Base-by-base conservation (phyloP, 768 basidiomycete species). In the Lactarius hengduanensis region DNA sequence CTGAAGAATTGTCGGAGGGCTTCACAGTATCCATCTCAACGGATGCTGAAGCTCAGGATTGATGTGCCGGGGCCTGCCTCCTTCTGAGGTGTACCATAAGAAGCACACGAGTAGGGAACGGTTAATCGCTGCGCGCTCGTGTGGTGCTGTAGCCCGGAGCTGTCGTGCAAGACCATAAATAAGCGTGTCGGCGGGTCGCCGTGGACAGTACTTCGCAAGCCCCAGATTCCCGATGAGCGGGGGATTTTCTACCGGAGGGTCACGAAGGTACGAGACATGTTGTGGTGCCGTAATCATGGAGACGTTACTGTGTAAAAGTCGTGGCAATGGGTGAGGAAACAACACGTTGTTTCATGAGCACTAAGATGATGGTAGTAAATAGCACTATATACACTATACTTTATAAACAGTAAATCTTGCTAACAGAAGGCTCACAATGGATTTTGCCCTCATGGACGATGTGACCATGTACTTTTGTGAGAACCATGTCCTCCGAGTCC, bases 231-330 rank as follows among this genome's bases (percentile, higher is more conserved):
- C 9, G 34, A 36, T 1, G 40, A 28, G 40, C n/a, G 1, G 2
- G 7, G 2, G 36, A 34, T 20, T 2, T 58, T 47, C 26, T 20
- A 11, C 20, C 20, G 28, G 56, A 50, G 34, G 10, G 22, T 36
- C 34, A 57, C 45, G 47, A 66, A 58, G 61, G 65, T 66, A 47
- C 61, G 57, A 58, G 47, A 28, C 43, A 56, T 4, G 38, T 43
- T 30, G 38, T 58, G 50, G 32, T 36, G 28, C 40, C 40, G 28
- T 30, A 26, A 41, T 41, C 55, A 54, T 58, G 11, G 4, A 38
- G 36, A 38, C 4, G 38, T 15, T 38, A 38, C 34, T 36, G 11
- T 11, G 34, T 36, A 36, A 11, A 36, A 36, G 10, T 2, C 11
- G 34, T 3, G 34, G 34, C 9, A 36, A 36, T 36, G 34, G 34